Evolutionary conservation across 192 early-diverging fungal species (phyloP), one percentile per base, ranked within the genome.

Genomic region (Umbelopsis sp.): DNA sequence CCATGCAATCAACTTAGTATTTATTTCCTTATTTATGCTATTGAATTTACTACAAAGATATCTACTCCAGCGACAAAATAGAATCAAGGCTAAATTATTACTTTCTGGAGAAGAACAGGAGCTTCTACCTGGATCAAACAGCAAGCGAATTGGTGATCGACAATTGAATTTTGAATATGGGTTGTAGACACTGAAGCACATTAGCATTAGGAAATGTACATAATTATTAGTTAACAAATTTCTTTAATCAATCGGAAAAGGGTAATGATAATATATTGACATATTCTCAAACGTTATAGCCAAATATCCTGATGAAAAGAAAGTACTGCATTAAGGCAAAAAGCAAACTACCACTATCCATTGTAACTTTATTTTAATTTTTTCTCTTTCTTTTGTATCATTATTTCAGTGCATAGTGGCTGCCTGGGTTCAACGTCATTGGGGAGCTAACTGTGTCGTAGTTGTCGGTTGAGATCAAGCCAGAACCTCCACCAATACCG

Each of bases 1-100:
- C 34, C 76, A 77, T 26, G 29, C 47, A 1, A 59, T 77, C 14
- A 77, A 77, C 50, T 29, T 77, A 5, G 29, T 45, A 3, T 77
- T 72, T 72, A 43, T 77, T n/a, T 69, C 45, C n/a, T n/a, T 72
- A 14, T 77, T 77, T 65, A 65, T 77, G 11, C 8, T 69, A 5
- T n/a, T 77, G n/a, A 52, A 71, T 21, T 43, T 77, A 12, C 11
- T 69, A 2, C 76, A 77, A 25, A 25, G 76, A 21, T 50, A 24
- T 5, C 56, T 77, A 3, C 41, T 77, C 51, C 10, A 29, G n/a
- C 31, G 71, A 29, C 44, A 72, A 65, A 41, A 43, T 41, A 47
- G 50, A 45, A 77, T 69, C 34, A 65, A 43, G 29, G 22, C 36
- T 6, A 69, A 69, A 9, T 17, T n/a, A 53, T 24, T 25, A 4